phyloP scores from a whole-genome alignment of 352 stramenopile genomes.

The Blastocystis sp. region DNA sequence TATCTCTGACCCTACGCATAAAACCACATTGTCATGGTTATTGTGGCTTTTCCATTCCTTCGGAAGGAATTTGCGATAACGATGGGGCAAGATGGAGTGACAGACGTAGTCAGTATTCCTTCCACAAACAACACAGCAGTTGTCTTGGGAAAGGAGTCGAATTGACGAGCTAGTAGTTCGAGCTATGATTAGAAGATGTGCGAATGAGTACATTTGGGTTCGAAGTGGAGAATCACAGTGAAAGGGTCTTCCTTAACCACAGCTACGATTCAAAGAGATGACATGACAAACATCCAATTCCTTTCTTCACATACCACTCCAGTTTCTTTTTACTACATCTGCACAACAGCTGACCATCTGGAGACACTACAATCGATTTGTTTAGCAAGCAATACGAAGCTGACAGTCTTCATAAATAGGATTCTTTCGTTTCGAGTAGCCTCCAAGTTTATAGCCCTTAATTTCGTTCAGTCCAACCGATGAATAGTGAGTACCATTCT shows the following conservation, averaged over 20 bases:
- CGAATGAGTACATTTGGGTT: constrained; percentile 3
- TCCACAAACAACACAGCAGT: constrained; percentile 38
- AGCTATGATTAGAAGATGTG: neutral
- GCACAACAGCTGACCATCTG: constrained; percentile 33
- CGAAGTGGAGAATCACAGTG: neutral
- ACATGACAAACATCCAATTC: neutral
- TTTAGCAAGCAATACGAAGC: neutral
- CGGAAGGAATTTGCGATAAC: constrained; percentile 38
- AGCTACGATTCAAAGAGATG: neutral
- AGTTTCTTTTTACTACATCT: constrained; percentile 35
- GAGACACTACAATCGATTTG: neutral
- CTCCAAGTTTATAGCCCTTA: neutral
- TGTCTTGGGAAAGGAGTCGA: neutral
- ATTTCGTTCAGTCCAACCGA: neutral
- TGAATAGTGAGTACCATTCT: neutral
- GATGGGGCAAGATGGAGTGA: constrained; percentile 55
- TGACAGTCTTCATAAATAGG: constrained; percentile 41
- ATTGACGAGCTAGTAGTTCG: neutral
- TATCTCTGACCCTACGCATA: constrained; percentile 1
- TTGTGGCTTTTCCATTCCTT: constrained; percentile 51
- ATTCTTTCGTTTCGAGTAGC: constrained; percentile 9
- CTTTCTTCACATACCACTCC: constrained; percentile 27
- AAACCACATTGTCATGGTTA: constrained; percentile 51
- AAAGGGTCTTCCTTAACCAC: neutral
- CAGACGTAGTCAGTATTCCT: constrained; percentile 48